Conservation (phyloP, 2,329 filamentous ascomycete species). For the Cercospora beticola region DNA sequence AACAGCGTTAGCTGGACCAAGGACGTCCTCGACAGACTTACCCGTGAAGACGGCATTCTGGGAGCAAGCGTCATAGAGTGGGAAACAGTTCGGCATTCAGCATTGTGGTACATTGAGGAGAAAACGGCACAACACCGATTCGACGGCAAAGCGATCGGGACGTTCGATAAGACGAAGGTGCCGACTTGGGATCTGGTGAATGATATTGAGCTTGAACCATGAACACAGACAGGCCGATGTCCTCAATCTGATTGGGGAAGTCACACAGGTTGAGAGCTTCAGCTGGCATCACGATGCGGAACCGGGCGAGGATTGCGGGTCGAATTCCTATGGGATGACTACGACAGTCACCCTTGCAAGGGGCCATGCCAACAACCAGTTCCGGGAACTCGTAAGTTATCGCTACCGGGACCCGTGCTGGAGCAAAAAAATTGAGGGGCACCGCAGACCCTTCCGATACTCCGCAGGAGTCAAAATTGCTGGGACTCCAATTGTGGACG, state of each 20-base stretch:
- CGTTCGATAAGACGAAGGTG: slow-evolving; percentile 11
- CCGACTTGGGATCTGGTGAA: slow-evolving; percentile 12
- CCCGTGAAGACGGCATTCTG: slow-evolving; percentile 4
- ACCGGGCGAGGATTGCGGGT: slow-evolving; percentile 9
- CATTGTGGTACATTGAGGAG: slow-evolving; percentile 9
- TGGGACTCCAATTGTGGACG: background rate
- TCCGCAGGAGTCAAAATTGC: background rate
- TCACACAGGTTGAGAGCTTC: background rate
- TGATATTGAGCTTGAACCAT: slow-evolving; percentile 11
- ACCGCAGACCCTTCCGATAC: background rate
- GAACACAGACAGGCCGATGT: background rate
- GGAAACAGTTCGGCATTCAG: slow-evolving; percentile 8
- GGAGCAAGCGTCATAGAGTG: slow-evolving; percentile 8
- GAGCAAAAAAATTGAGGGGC: background rate
- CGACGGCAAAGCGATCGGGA: slow-evolving; percentile 8
- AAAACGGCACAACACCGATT: slow-evolving; percentile 9
- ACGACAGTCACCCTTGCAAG: slow-evolving; percentile 6
- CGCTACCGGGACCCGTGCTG: background rate
- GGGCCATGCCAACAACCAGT: slow-evolving; percentile 5
- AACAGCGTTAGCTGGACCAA: slow-evolving; percentile 8
- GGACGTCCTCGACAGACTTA: slow-evolving; percentile 7
- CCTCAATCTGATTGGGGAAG: background rate
- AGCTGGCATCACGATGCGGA: background rate
- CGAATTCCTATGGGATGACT: slow-evolving; percentile 3
- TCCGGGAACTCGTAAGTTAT: background rate